Evolutionary conservation across 163 green algal genomes (phyloP), one percentile per base, ranked within the genome.

Genomic region (Scenedesmus sp.): DNA sequence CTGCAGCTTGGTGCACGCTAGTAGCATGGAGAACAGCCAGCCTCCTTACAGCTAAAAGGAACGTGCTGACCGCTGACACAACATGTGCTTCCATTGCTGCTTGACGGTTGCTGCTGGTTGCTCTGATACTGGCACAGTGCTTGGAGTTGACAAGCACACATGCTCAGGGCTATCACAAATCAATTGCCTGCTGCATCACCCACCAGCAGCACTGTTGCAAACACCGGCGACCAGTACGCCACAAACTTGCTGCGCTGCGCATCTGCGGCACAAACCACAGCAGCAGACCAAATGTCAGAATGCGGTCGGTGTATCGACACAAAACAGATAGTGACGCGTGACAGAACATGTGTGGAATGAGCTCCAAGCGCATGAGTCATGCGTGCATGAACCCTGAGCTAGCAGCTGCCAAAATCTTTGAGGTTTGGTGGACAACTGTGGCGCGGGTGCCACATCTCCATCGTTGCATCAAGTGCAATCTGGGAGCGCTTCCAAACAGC

Each of bases 121-220:
- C 34, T 46, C 34, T 46, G 34, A 46, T 46, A 46, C 34, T 46
- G 34, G 34, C 34, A 46, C 34, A 46, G 34, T 46, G 34, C 34
- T 46, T 46, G 34, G 34, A 46, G 34, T 46, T 46, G 34, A 46
- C 34, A 46, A 23, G 12, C 16, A 7, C 3, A 34, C 66, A 52
- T 86, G 81, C 15, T 54, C 18, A 5, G 54, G 46, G 18, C 82
- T 79, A 23, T 8, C 12, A 8, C 70, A 79, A 23, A 7, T 23
- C 70, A 52, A 23, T 52, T 34, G n/a, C 26, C 16, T 79, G 5
- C 1, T 34, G 84, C 20, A 46, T 13, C 26, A 74, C 90, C 26
- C 70, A 93, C 90, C 83, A 93, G 59, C 57, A 64, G 6, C 18
- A 93, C 57, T 10, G 90, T 93, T 10, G 83, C 84, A 34, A 90